A percentile compares a stretch with the other conserved stretches of the same genome.
These are phyloP conservation scores for Rugonectria rugulosa DNA, from an alignment of 2,329 filamentous ascomycete species.

Conservation along the genomic window DNA sequence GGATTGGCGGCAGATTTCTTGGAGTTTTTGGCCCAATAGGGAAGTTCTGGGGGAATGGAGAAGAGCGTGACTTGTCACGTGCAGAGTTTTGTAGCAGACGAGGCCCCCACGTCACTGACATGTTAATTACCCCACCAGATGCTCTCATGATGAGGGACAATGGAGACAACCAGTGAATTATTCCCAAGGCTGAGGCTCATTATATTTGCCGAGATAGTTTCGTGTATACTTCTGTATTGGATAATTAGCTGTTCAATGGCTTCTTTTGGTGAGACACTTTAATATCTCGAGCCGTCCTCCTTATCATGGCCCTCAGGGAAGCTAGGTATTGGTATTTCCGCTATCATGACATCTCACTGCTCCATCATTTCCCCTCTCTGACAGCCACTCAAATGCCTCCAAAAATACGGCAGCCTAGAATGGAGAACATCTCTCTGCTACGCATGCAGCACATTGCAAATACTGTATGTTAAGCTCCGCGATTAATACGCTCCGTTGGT, in stretches of 20 bases:
- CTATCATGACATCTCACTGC: background rate
- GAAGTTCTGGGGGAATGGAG: conserved; percentile 29
- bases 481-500: background rate
- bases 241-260: no score
- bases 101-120: background rate
- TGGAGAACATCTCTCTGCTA: conserved; percentile 4
- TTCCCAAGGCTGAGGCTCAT: no score
- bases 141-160: conserved; percentile 1
- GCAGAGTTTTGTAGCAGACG: background rate
- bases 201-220: no score
- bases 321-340: no score
- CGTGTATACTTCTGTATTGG: no score
- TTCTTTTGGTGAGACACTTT: no score
- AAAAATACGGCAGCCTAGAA: conserved; percentile 25
- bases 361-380: no score
- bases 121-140: background rate
- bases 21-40: conserved; percentile 28
- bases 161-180: background rate
- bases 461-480: background rate
- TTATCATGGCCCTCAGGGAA: no score
- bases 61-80: conserved; percentile 35
- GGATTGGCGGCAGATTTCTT: conserved; percentile 29
- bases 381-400: background rate
- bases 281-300: no score
- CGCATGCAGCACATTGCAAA: no score